Conservation (phyloP, 768 basidiomycete species). For the Lyophyllum atratum region DNA sequence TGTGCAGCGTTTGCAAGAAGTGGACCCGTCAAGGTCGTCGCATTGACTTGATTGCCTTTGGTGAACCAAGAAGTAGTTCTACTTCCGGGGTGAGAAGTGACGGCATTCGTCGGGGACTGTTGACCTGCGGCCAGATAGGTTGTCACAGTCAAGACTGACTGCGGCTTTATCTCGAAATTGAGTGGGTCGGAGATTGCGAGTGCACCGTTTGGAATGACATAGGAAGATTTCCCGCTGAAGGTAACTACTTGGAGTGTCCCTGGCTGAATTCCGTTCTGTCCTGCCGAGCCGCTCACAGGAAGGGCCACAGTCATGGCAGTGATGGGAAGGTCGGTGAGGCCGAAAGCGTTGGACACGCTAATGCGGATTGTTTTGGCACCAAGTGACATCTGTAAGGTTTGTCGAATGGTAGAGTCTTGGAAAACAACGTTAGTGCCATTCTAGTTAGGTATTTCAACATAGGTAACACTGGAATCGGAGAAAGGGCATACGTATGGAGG, state of each 20-base stretch:
- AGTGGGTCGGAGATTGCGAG: constrained; percentile 48
- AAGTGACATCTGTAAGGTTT: constrained; percentile 47
- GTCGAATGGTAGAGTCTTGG: constrained; percentile 47
- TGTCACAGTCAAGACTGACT: constrained; percentile 41
- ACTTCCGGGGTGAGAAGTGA: constrained; percentile 52
- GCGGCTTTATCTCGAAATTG: constrained; percentile 36
- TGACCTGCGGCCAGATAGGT: constrained; percentile 39
- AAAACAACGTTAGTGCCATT: constrained; percentile 34
- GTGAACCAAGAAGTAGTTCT: constrained; percentile 46
- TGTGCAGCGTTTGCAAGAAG: constrained; percentile 30
- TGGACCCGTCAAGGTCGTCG: constrained; percentile 22
- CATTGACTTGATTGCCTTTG: constrained; percentile 37
- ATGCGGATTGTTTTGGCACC: constrained; percentile 42
- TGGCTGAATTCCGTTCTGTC: constrained; percentile 35
- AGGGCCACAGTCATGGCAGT: constrained; percentile 45
- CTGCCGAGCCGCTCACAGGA: constrained; percentile 37
- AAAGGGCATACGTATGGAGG: constrained; percentile 28
- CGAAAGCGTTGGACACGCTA: constrained; percentile 51
- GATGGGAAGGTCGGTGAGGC: constrained; percentile 41
- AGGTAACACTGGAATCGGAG: background rate
- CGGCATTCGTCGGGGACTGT: constrained; percentile 36
- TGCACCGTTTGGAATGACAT: constrained; percentile 45
- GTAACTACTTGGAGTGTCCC: constrained; percentile 38
- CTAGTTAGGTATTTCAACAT: constrained; percentile 7
- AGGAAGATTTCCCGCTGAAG: constrained; percentile 43